These are phyloP conservation scores for Theobroma cacao DNA, from an alignment of 345 rosid genomes.

Conservation along the genomic window DNA sequence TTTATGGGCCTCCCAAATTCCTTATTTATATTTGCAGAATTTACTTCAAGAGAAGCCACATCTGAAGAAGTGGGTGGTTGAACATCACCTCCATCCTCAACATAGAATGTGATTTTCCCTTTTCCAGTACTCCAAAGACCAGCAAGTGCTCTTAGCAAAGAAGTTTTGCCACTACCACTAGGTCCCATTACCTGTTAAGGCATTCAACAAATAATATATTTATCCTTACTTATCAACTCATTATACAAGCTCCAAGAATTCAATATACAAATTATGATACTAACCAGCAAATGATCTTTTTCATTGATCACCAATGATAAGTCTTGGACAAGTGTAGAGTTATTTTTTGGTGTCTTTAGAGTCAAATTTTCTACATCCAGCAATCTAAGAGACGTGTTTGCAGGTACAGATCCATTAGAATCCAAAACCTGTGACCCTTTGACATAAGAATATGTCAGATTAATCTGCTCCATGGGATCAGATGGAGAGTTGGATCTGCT, in stretches of 20 bases:
- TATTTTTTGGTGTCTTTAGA: slow-evolving; percentile 72
- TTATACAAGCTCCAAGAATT: slow-evolving; percentile 17
- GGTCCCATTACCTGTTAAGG: slow-evolving; percentile 77
- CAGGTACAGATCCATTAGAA: slow-evolving; percentile 50
- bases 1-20: slow-evolving; percentile 28
- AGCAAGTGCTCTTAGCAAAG: slow-evolving; percentile 88
- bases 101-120: slow-evolving; percentile 75
- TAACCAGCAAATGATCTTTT: slow-evolving; percentile 77
- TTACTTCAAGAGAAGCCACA: slow-evolving; percentile 24
- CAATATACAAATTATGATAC: slow-evolving; percentile 29
- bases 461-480: slow-evolving; percentile 46
- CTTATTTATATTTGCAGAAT: slow-evolving; percentile 7
- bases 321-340: slow-evolving; percentile 64
- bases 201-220: slow-evolving; percentile 16
- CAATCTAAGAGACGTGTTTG: slow-evolving; percentile 35
- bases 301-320: slow-evolving; percentile 52
- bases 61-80: slow-evolving; percentile 28
- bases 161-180: slow-evolving; percentile 96
- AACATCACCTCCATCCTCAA: slow-evolving; percentile 38
- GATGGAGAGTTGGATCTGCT: slow-evolving; percentile 41
- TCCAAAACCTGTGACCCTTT: slow-evolving; percentile 33
- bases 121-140: slow-evolving; percentile 90
- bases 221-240: slow-evolving; percentile 8
- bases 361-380: slow-evolving; percentile 67
- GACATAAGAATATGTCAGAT: slow-evolving; percentile 41